These are phyloP conservation scores for Pseudozyma sp. DNA, from an alignment of 1,284 basidiomycete genomes.

Conservation along the genomic window DNA sequence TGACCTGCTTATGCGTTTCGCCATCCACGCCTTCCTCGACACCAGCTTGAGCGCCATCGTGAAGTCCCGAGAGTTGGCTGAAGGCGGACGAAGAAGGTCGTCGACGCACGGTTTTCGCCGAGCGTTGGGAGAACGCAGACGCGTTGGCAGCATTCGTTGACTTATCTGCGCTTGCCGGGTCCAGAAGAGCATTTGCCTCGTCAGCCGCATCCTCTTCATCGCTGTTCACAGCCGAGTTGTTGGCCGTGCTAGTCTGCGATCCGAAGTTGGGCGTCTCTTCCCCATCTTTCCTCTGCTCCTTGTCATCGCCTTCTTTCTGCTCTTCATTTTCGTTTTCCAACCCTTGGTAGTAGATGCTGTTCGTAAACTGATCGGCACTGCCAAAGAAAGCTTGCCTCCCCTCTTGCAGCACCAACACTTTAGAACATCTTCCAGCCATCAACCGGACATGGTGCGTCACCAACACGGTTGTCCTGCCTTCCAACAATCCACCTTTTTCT, in stretches of 20 bases:
- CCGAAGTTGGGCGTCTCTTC: conserved; percentile 38
- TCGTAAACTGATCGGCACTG: conserved; percentile 75
- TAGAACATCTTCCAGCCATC: conserved; percentile 73
- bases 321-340: conserved; percentile 69
- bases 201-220: conserved; percentile 44
- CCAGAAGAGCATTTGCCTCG: conserved; percentile 4
- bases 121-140: conserved; percentile 32
- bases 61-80: conserved; percentile 76
- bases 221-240: conserved; percentile 25
- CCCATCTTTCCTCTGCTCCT: conserved; percentile 25
- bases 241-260: conserved; percentile 18
- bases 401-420: conserved; percentile 80
- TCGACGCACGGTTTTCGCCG: conserved; percentile 28
- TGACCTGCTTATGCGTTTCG: conserved; percentile 35
- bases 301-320: conserved; percentile 65
- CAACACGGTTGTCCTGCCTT: conserved; percentile 55
- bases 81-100: conserved; percentile 70
- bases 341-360: conserved; percentile 73
- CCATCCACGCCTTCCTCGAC: conserved; percentile 1
- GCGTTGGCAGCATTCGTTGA: conserved; percentile 4
- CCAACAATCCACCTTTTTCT: conserved; percentile 38
- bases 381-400: conserved; percentile 77
- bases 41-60: conserved; percentile 70
- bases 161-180: conserved; percentile 10
- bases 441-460: conserved; percentile 69